Percentiles rank a stretch among this genome's conserved stretches.
phyloP scores from a whole-genome alignment of 306 rosid species.

The Pterocarpus macrocarpus region DNA sequence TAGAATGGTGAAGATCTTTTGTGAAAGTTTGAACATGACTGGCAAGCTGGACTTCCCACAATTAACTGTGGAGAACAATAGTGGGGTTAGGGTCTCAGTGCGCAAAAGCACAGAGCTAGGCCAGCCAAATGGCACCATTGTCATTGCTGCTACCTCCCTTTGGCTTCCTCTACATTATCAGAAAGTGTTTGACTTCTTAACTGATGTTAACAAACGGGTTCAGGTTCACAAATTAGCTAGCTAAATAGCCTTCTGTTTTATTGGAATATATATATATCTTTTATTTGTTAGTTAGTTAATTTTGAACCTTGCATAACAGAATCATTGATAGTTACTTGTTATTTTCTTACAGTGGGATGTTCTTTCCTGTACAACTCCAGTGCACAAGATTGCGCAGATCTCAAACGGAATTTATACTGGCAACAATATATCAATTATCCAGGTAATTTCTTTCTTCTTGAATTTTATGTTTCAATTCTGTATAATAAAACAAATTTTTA shows the following conservation, averaged over 20 bases:
- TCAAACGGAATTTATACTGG: constrained; percentile 61
- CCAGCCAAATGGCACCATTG: constrained; percentile 61
- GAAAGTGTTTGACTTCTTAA: constrained; percentile 58
- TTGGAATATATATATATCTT: background rate
- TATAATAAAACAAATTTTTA: background rate
- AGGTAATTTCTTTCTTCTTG: constrained; percentile 52
- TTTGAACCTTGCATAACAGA: background rate
- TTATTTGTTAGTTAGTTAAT: background rate
- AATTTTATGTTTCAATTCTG: background rate
- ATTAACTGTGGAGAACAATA: constrained; percentile 44
- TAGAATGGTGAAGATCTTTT: constrained; percentile 68
- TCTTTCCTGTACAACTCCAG: constrained; percentile 51
- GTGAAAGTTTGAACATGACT: constrained; percentile 64
- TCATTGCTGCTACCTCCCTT: constrained; percentile 63
- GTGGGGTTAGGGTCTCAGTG: constrained; percentile 58
- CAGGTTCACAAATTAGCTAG: constrained; percentile 53
- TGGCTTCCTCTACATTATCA: constrained; percentile 68
- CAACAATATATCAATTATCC: constrained; percentile 59
- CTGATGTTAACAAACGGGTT: constrained; percentile 50
- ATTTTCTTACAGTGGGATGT: constrained; percentile 75
- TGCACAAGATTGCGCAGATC: constrained; percentile 58
- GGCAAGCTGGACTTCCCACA: constrained; percentile 58
- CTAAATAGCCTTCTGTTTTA: background rate
- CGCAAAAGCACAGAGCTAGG: constrained; percentile 51
- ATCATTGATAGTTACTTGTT: background rate